Evolutionary conservation across 2,329 filamentous ascomycete genomes (phyloP), one percentile per base, ranked within the genome.

Genomic region (Trichoderma citrinoviride): DNA sequence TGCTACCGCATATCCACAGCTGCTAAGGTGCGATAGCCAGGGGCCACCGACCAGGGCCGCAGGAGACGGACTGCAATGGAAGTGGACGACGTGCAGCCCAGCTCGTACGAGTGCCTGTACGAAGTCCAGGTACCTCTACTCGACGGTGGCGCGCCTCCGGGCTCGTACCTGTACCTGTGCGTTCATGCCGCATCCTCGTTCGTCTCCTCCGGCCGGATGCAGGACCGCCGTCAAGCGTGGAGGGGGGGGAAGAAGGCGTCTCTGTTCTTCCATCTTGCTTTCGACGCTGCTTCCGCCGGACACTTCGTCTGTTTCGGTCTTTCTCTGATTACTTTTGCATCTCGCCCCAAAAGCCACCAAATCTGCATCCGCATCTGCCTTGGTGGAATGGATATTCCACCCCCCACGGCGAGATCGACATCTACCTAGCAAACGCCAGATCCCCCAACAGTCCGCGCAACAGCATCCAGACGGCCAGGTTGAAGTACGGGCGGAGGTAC

Each of bases 51-150:
- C 50, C 44, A 47, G 50, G 58, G 58, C 60, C 46, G 58, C 64
- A 66, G 64, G 63, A 64, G 64, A 37, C 14, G 33, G 33, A 56
- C 52, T 46, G 58, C 56, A 29, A 65, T n/a, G n/a, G n/a, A 55
- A 50, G 50, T 54, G 33, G 33, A 37, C 14, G 33, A 37, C 14
- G 33, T 14, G 33, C 33, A 37, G 33, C 33, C 14, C 33, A 37
- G 33, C 33, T 37, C 33, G 33, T 37, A 37, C 33, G 33, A 37
- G 33, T 37, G 33, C 33, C 5, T 4, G 5, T 7, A 29, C 12
- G 29, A 3, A 33, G 3, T 1, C 3, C 10, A 5, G 3, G 33
- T 37, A 37, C 33, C 12, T 14, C 12, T 37, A 37, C 33, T 37
- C 3, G 3, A 14, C 8, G 17, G 53, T 62, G 58, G 61, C 52